Evolutionary conservation across 192 early-diverging fungal genomes (phyloP).

Genomic region (Phycomyces blakesleeanus): DNA sequence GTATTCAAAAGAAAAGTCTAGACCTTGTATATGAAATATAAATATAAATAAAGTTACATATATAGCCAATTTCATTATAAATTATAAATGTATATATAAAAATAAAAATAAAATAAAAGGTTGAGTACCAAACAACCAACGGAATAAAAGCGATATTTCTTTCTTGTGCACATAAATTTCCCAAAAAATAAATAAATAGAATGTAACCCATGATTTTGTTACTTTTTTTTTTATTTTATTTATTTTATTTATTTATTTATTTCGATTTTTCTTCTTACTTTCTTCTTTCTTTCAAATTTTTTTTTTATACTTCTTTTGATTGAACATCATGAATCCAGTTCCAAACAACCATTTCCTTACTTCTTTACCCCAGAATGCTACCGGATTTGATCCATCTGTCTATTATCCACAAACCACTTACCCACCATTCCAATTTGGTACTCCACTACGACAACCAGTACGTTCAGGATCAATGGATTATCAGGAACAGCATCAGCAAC

Average conservation of each 20-base stretch:
- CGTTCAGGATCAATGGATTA: no score
- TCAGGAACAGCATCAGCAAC: no score
- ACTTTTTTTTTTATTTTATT: no score
- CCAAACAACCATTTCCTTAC: not conserved
- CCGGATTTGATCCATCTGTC: no score
- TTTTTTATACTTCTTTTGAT: not conserved
- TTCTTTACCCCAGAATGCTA: no score
- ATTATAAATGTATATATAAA: not conserved
- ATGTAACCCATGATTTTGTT: no score
- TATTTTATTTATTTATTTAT: not conserved
- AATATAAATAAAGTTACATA: not conserved
- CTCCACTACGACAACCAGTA: not conserved
- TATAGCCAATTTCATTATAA: not conserved
- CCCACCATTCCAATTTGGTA: not conserved
- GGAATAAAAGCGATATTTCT: not conserved
- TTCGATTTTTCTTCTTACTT: not conserved
- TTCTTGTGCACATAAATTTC: no score
- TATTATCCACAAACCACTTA: not conserved
- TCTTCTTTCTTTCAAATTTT: constrained; percentile 4
- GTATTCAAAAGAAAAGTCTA: not conserved
- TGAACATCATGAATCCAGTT: not conserved
- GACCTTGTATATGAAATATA: no score
- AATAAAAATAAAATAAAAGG: no score
- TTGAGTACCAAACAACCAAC: not conserved
- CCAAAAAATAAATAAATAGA: no score